Conservation (phyloP, 331 rosid species). For the Dryas integrifolia region DNA sequence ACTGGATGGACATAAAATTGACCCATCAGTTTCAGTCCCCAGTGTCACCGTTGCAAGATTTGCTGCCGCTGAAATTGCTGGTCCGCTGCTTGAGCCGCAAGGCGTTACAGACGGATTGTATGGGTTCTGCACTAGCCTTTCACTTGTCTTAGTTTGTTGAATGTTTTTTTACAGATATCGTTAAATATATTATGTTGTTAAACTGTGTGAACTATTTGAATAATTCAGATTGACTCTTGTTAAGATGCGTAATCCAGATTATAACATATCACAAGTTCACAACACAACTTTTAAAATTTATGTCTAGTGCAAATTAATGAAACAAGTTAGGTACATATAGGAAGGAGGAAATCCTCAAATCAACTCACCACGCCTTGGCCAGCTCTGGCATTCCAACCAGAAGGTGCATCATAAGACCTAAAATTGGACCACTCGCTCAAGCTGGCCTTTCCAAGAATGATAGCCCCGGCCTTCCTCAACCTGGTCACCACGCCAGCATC, state of each 20-base stretch:
- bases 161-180: too few species aligned
- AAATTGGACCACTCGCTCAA: constrained; percentile 37
- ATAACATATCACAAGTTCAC: background rate
- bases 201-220: background rate
- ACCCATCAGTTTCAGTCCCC: constrained; percentile 57
- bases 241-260: background rate
- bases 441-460: constrained; percentile 48
- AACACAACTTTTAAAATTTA: background rate
- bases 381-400: constrained; percentile 42
- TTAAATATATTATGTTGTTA: background rate
- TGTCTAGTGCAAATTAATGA: background rate
- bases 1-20: constrained; percentile 51
- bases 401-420: constrained; percentile 18
- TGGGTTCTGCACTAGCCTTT: constrained; percentile 43
- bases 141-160: too few species aligned
- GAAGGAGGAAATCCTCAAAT: background rate
- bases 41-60: constrained; percentile 49
- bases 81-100: constrained; percentile 60
- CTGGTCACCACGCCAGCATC: constrained; percentile 43
- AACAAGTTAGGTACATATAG: background rate
- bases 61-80: constrained; percentile 60
- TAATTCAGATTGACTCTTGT: background rate
- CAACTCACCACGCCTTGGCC: constrained; percentile 40
- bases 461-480: constrained; percentile 44
- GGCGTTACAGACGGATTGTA: constrained; percentile 29